Base-by-base conservation (phyloP, 1,284 basidiomycete genomes). In the Moesziomyces antarcticus region DNA sequence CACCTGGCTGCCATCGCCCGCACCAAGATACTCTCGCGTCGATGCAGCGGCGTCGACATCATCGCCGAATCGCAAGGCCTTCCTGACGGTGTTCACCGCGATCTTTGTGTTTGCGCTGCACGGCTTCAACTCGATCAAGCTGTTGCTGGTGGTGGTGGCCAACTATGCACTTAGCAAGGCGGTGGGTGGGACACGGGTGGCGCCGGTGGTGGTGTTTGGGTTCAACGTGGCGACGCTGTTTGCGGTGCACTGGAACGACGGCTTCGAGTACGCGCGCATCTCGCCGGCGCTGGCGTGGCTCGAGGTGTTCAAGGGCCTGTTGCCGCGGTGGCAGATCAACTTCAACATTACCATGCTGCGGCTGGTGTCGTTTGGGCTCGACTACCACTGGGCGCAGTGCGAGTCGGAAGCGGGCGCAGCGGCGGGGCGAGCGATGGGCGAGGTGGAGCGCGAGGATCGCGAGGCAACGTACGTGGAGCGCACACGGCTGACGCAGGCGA, bases 331-430 rank as follows among this genome's bases (percentile, higher is more conserved):
- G 96, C 90, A 97, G 79, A 88, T 98, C 81, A 90, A 88, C 77
- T 98, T 96, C 88, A 99, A 99, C 84, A 95, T 99, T 77, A 95
- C 94, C 2, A 97, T 97, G 92, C 88, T 99, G 35, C 89, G 97
- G 16, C 88, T 97, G 35, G 88, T 99, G 11, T 97, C 94, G 0
- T 99, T 94, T 86, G 91, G 90, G 59, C 89, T 97, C 88, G 96
- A 99, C 83, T 91, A 91, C 77, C 90, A 93, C 79, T 98, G 94
- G 95, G 79, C 83, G 1, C 50, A 49, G 47, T 20, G 30, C 20
- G 69, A 72, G 24, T 45, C 69, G 18, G 42, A 59, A 20, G 50
- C 47, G 3, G 89, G 91, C 10, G 88, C 85, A 69, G 86, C 84
- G 30, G 50, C 69, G 27, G 56, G 62, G 7, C 30, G 53, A 25